Evolutionary conservation across 176 grass and related monocot genomes (phyloP), one percentile per base, ranked within the genome.

Genomic region (Alloteropsis semialata): DNA sequence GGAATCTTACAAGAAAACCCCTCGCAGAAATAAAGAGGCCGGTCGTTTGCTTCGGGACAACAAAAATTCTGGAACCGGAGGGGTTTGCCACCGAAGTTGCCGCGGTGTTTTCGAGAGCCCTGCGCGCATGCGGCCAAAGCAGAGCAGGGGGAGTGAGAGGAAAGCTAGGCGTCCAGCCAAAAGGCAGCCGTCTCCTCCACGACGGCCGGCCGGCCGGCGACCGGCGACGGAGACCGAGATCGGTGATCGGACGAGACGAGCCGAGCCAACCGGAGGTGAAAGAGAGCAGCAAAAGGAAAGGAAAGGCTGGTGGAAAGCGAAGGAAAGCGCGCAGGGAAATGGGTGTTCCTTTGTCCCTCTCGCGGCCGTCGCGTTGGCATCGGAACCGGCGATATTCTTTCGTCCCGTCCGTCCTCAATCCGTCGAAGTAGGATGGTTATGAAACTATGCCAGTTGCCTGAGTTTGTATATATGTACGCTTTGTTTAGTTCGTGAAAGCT

Each of bases 381-480:
- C 43, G 85, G 77, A 87, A 81, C 85, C 59, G 57, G 77, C 77
- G 38, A 66, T 87, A 87, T 87, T 87, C 84, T 62, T 18, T 50
- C 51, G 5, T 70, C 65, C 55, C 83, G 53, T 78, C 48, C 43
- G 34, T 55, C 53, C 21, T 55, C 7, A 5, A 2, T 36, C 34
- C 34, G 5, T 55, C 21, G n/a, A n/a, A 19, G 8, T 22, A 19
- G 19, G 53, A 55, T 55, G 21, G 3, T 36, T 5, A 36, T 36
- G 2, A 36, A 5, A 36, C 34, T 36, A 36, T 36, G 34, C 5
- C 34, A 36, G 34, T 5, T 36, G 5, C 5, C 2, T 36, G 5
- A 36, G 3, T 36, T 5, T 36, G 34, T 36, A 36, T 36, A 36
- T 5, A 36, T n/a, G n/a, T n/a, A n/a, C n/a, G n/a, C n/a, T n/a